A percentile compares a stretch with the other conserved stretches of the same genome.
Conservation (phyloP, 2,329 filamentous ascomycete genomes). For the Diplodia seriata region DNA sequence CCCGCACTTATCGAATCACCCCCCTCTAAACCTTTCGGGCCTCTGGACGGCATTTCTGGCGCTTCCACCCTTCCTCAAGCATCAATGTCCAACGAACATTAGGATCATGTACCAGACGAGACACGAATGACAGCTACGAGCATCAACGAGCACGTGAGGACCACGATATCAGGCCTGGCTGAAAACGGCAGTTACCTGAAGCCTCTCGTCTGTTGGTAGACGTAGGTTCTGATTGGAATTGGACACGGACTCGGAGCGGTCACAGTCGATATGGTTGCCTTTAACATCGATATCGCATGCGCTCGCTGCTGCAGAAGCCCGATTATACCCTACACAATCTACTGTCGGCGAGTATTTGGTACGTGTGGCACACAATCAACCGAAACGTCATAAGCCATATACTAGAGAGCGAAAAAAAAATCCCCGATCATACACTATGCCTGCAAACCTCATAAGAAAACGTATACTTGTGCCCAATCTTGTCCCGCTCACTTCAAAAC, state of each 20-base stretch:
- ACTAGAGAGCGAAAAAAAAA: neutral
- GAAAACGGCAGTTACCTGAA: neutral
- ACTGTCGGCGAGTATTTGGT: neutral
- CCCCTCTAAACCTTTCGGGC: neutral
- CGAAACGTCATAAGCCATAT: neutral
- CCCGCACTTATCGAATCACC: neutral
- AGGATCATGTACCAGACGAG: neutral
- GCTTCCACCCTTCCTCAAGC: no score
- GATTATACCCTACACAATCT: neutral
- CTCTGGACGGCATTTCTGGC: neutral
- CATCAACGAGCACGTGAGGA: constrained; percentile 10
- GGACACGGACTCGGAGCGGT: neutral
- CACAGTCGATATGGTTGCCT: neutral
- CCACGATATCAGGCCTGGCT: neutral
- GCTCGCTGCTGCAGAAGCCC: neutral
- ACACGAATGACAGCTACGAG: constrained; percentile 21
- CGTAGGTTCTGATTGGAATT: neutral
- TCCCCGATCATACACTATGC: neutral
- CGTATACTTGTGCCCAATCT: neutral
- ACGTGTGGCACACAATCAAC: neutral
- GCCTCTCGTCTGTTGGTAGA: neutral
- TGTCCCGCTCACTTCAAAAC: neutral
- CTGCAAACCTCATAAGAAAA: neutral
- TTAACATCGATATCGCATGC: neutral
- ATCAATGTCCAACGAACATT: neutral